Evolutionary conservation across 2,329 filamentous ascomycete species (phyloP).

Genomic region (Golovinomyces cichoracearum): DNA sequence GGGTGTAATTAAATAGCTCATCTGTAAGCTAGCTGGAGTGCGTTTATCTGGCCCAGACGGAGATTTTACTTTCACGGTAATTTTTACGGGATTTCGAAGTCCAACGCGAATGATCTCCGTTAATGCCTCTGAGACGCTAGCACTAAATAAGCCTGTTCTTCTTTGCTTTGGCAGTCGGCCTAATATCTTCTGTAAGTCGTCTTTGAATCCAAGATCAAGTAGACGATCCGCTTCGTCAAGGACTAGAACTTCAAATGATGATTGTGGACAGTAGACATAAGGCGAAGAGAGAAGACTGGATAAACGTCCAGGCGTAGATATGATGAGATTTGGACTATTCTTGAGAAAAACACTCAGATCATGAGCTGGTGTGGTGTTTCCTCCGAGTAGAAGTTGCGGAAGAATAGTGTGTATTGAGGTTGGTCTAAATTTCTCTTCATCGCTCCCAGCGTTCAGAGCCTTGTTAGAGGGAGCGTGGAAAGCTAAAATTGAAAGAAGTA

Average conservation of each 20-base stretch:
- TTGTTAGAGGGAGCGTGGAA: conserved; percentile 65
- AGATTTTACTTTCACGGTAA: conserved; percentile 75
- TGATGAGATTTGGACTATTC: conserved; percentile 62
- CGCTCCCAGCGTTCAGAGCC: conserved; percentile 26
- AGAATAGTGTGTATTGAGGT: conserved; percentile 32
- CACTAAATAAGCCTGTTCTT: conserved; percentile 79
- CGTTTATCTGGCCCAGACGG: conserved; percentile 54
- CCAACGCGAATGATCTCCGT: conserved; percentile 81
- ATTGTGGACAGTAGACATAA: conserved; percentile 67
- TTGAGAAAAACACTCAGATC: conserved; percentile 69
- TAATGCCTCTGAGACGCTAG: conserved; percentile 85
- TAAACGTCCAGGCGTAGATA: conserved; percentile 73
- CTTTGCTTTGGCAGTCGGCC: conserved; percentile 71
- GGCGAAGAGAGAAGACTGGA: conserved; percentile 67
- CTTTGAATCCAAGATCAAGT: conserved; percentile 80
- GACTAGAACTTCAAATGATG: conserved; percentile 74
- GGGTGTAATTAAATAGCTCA: conserved; percentile 55
- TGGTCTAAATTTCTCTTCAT: conserved; percentile 26
- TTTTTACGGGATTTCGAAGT: conserved; percentile 77
- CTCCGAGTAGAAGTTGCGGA: conserved; percentile 71
- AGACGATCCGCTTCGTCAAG: conserved; percentile 86
- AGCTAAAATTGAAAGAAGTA: conserved; percentile 47
- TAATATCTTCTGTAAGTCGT: conserved; percentile 66
- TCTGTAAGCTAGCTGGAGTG: conserved; percentile 76
- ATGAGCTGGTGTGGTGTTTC: conserved; percentile 53